Conservation (phyloP, 75 land plant genomes). For the Pinus tabuliformis region DNA sequence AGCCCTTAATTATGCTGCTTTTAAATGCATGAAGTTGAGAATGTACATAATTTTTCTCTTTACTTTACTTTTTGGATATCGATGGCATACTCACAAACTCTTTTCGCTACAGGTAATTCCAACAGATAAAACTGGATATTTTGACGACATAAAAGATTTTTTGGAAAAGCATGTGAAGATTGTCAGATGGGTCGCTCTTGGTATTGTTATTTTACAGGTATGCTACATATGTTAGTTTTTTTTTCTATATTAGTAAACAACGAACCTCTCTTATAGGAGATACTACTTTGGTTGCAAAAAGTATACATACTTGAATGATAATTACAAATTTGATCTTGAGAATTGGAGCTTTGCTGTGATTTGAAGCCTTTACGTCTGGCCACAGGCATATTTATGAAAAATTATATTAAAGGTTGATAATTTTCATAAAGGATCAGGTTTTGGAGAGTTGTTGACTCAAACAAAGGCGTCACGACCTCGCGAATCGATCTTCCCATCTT, state of each 20-base stretch:
- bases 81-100: background rate
- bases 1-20: conserved; percentile 1
- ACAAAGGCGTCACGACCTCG: background rate
- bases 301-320: background rate
- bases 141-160: conserved; percentile 76
- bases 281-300: background rate
- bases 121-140: conserved; percentile 79
- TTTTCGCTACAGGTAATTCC: conserved; percentile 65
- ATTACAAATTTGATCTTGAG: background rate
- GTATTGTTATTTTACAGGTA: conserved; percentile 35
- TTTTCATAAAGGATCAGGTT: background rate
- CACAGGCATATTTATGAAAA: background rate
- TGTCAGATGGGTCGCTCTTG: conserved; percentile 89
- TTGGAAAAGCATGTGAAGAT: conserved; percentile 68
- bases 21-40: background rate
- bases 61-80: background rate
- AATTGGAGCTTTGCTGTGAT: background rate
- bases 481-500: too few species aligned
- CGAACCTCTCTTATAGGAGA: background rate
- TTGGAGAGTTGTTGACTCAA: background rate
- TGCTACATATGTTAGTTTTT: background rate
- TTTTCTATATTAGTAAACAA: background rate
- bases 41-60: background rate
- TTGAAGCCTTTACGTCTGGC: background rate
- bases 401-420: background rate